phyloP scores from a whole-genome alignment of 345 rosid species.

The Firmiana major region DNA sequence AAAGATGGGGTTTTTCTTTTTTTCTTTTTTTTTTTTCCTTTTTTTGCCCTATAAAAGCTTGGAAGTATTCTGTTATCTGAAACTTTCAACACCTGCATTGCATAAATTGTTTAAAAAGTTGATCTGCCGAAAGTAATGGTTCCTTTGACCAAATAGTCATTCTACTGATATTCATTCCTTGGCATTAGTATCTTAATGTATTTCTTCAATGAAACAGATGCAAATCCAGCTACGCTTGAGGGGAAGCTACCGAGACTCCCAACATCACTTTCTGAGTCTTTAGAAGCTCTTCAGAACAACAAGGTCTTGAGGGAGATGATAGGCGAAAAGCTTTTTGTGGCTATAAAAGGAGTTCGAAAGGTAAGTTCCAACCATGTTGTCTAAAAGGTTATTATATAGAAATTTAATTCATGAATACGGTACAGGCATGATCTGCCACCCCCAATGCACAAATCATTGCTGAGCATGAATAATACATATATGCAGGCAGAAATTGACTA shows the following conservation, averaged over 20 bases:
- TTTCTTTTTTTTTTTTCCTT: too few relatives aligned
- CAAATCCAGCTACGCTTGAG: slow-evolving; percentile 55
- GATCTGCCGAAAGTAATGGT: background rate
- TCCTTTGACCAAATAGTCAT: background rate
- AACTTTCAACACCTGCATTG: background rate
- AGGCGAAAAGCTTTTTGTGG: slow-evolving; percentile 70
- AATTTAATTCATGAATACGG: background rate
- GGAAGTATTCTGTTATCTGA: background rate
- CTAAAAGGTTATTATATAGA: too few relatives aligned
- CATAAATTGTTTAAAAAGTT: background rate
- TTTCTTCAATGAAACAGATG: slow-evolving; percentile 37
- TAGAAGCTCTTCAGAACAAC: slow-evolving; percentile 66
- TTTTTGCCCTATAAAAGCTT: background rate
- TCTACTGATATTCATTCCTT: background rate
- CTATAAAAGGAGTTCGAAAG: slow-evolving; percentile 82
- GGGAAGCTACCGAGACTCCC: slow-evolving; percentile 66
- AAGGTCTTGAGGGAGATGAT: slow-evolving; percentile 47
- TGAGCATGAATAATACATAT: background rate
- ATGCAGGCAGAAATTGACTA: slow-evolving; percentile 45
- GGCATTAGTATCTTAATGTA: background rate
- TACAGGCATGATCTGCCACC: background rate
- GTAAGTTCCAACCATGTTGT: slow-evolving; percentile 28
- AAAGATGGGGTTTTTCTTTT: too few relatives aligned
- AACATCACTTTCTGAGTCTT: slow-evolving; percentile 58
- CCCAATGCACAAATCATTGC: background rate